Base-by-base conservation (phyloP, 768 basidiomycete genomes). In the Roridomyces roridus region DNA sequence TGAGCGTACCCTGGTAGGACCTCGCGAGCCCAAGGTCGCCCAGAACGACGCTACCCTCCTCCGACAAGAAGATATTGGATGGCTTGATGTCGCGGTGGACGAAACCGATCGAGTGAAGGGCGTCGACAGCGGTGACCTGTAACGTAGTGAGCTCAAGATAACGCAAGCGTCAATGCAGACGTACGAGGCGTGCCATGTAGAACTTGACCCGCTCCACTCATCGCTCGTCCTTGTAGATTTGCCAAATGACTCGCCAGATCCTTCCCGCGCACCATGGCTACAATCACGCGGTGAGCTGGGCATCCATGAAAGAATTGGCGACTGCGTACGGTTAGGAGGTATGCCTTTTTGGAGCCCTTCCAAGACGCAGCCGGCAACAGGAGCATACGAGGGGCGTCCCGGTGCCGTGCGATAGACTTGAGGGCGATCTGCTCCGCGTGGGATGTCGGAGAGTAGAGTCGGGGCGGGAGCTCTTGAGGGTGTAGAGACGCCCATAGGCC, bases 51-150 rank as follows among this genome's bases (percentile, higher is more conserved):
- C 47, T 40, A 0, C 53, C 53, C 5, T 46, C 20, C 20, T 18
- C 8, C 4, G 45, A 40, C 26, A 55, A 6, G 14, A 53, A 40
- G 0, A 53, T 15, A 12, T 45, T 53, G 5, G 24, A 34, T 8
- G 52, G 42, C 14, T 53, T 53, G 35, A 53, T 45, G 35, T 53
- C 51, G n/a, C 51, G 42, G 25, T 53, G 51, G 31, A 52, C 21
- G 25, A 52, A 17, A 10, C 21, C 18, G 5, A 35, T 12, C 17
- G 5, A 5, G 17, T 52, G 51, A 2, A 52, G 34, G 6, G 42
- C 25, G 29, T 57, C 48, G 17, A 8, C 55, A 2, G 43, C 46
- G 5, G 43, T 56, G 18, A 51, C 40, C 39, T 34, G 29, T n/a
- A n/a, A 26, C 7, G 4, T 18, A 5, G n/a, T n/a, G 6, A 7